A percentile compares a stretch with the other conserved stretches of the same genome.
Evolutionary conservation across 2,329 filamentous ascomycete genomes (phyloP).

Genomic region (Pestalotiopsis sp.): DNA sequence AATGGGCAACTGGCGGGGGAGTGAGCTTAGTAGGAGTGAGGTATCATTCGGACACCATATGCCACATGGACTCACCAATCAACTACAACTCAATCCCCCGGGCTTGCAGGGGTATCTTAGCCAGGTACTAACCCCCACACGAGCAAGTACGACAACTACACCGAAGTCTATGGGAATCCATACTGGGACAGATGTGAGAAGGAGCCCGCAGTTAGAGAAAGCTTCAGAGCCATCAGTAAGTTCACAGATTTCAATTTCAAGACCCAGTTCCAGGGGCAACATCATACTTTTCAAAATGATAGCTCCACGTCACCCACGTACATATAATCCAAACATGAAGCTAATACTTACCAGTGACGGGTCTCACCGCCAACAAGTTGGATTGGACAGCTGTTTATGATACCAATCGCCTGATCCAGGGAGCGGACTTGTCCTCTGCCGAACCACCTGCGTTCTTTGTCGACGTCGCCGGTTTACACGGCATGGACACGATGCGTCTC

Average conservation of each 20-base stretch:
- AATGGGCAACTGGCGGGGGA: too few relatives aligned
- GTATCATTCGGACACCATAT: too few relatives aligned
- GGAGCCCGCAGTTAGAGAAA: constrained; percentile 18
- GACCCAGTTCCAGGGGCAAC: too few relatives aligned
- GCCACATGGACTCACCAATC: too few relatives aligned
- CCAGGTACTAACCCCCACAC: too few relatives aligned
- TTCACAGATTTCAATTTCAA: not conserved
- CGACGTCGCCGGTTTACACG: constrained; percentile 41
- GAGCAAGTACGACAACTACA: constrained; percentile 18
- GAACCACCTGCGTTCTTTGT: constrained; percentile 32
- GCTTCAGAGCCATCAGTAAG: constrained; percentile 22
- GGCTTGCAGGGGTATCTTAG: too few relatives aligned
- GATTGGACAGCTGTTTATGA: constrained; percentile 27
- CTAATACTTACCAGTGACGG: constrained; percentile 13
- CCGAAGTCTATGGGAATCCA: constrained; percentile 19
- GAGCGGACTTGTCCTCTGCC: constrained; percentile 23
- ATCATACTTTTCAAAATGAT: too few relatives aligned
- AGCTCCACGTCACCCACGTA: too few relatives aligned
- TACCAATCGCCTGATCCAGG: constrained; percentile 20
- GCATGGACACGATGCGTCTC: constrained; percentile 35
- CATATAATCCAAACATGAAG: too few relatives aligned
- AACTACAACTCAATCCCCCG: too few relatives aligned
- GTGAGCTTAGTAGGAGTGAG: too few relatives aligned
- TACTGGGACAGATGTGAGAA: constrained; percentile 23
- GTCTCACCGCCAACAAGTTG: constrained; percentile 19